Percentiles rank a stretch among this genome's conserved stretches.
phyloP scores from a whole-genome alignment of 2,329 filamentous ascomycete species.

The Aureobasidium sp. region DNA sequence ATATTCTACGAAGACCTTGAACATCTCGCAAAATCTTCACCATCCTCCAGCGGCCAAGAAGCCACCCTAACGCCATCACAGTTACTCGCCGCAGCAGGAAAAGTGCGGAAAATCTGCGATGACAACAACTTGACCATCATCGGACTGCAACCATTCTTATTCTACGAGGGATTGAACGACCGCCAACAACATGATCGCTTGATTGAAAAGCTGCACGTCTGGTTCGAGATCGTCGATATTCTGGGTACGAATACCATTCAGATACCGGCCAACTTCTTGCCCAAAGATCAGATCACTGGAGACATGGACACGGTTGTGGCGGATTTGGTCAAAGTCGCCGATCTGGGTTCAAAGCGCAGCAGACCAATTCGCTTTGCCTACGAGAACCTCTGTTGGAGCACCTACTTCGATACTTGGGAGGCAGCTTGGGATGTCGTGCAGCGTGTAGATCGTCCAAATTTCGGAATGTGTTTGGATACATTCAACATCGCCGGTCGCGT shows the following conservation, averaged over 20 bases:
- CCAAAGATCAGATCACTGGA: slow-evolving; percentile 43
- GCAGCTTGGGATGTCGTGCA: slow-evolving; percentile 61
- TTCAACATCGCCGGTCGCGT: slow-evolving; percentile 22
- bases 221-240: slow-evolving; percentile 59
- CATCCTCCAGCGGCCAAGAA: slow-evolving; percentile 32
- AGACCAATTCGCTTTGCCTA: slow-evolving; percentile 63
- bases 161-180: slow-evolving; percentile 68
- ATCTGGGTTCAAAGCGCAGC: slow-evolving; percentile 52
- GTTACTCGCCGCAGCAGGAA: slow-evolving; percentile 48
- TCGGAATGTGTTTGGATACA: slow-evolving; percentile 22
- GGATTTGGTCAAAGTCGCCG: slow-evolving; percentile 59
- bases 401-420: slow-evolving; percentile 65
- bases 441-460: slow-evolving; percentile 25
- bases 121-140: slow-evolving; percentile 52
- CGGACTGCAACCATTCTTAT: slow-evolving; percentile 68
- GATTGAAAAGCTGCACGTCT: slow-evolving; percentile 58
- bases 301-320: slow-evolving; percentile 51
- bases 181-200: slow-evolving; percentile 50
- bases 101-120: slow-evolving; percentile 52
- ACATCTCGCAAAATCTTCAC: slow-evolving; percentile 48
- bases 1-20: slow-evolving; percentile 70
- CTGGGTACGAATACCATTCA: slow-evolving; percentile 66
- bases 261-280: slow-evolving; percentile 65
- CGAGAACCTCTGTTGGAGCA: slow-evolving; percentile 68
- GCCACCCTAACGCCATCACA: slow-evolving; percentile 33